Evolutionary conservation across 495 filamentous ascomycete genomes (phyloP), one percentile per base, ranked within the genome.

Genomic region (Cercophora newfieldiana): DNA sequence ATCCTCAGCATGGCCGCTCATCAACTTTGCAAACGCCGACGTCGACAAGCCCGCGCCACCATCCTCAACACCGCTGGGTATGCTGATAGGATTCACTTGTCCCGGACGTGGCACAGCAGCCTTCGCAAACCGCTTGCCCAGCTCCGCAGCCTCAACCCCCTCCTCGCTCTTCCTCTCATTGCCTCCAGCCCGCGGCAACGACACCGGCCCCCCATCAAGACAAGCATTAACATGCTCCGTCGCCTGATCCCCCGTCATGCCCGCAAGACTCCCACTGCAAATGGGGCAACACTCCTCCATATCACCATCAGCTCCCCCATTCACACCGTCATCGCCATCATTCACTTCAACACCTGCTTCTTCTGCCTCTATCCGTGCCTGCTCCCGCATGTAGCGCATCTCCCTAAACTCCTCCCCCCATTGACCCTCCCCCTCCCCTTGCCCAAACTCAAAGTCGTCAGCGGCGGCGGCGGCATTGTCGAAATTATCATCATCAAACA

Each of bases 1-100:
- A 74, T 97, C 90, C 79, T 97, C 95, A 22, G 91, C 91, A 74
- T 96, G 92, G 8, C 87, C 86, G 5, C 92, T 89, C 94, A 98
- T 97, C 48, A 98, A 80, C 74, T 91, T 95, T 12, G 91, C 88
- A 69, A 98, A 98, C 1, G 93, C 94, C 0, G 93, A 94, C 18
- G 71, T 72, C 58, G 80, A 71, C 25, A 72, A 30, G 2, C 53
- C 64, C 24, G 18, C 67, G 68, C 12, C 61, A 50, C 6, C 30
- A 59, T 26, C 48, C 16, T 47, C 60, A 44, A 76, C 63, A 6
- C 77, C 66, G 25, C 78, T 84, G 14, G 30, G 65, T 10, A 90
- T 70, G 7, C 80, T 78, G 67, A 91, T 89, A 12, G 93, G 93
- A 69, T 90, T 92, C 18, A 82, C 80, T 74, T 96, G 93, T 2